These are phyloP conservation scores for Metschnikowia borealis DNA, from an alignment of 805 yeast genomes.

Conservation along the genomic window DNA sequence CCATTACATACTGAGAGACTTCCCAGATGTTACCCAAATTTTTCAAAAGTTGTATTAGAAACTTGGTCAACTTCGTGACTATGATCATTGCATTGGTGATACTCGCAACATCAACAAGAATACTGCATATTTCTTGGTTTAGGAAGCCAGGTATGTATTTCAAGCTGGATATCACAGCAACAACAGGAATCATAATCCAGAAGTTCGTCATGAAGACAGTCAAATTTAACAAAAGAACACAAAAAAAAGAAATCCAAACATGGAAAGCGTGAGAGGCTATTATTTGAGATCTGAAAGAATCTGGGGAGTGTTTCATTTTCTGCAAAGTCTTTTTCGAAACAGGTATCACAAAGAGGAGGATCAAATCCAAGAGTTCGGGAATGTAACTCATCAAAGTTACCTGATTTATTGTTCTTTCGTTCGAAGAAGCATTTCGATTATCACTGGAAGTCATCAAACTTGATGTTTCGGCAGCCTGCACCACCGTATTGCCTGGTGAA, in stretches of 20 bases:
- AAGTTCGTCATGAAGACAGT: slow-evolving; percentile 1
- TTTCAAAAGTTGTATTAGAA: slow-evolving; percentile 31
- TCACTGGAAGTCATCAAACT: background rate
- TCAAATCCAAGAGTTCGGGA: slow-evolving; percentile 1
- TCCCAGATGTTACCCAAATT: slow-evolving; percentile 43
- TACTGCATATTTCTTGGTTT: slow-evolving; percentile 8
- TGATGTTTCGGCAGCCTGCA: slow-evolving; percentile 4
- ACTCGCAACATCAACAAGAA: slow-evolving; percentile 14
- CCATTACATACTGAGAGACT: slow-evolving; percentile 46
- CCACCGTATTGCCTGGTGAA: slow-evolving; percentile 1
- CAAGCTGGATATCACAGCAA: background rate
- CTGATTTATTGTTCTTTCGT: background rate
- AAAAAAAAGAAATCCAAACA: slow-evolving; percentile 4
- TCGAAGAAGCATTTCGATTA: background rate
- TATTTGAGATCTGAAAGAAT: slow-evolving; percentile 5
- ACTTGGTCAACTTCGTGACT: slow-evolving; percentile 24
- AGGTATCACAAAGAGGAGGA: slow-evolving; percentile 9
- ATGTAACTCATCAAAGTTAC: background rate
- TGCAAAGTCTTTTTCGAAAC: slow-evolving; percentile 5
- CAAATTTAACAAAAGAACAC: slow-evolving; percentile 4
- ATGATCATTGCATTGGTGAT: slow-evolving; percentile 24
- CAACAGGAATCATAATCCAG: slow-evolving; percentile 1
- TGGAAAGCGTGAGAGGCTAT: slow-evolving; percentile 18
- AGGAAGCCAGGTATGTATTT: slow-evolving; percentile 1
- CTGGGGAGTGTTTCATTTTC: background rate